Percentiles rank a stretch among this genome's conserved stretches.
Conservation (phyloP, 1,139 yeast species). For the Suhomyces wounanorum region DNA sequence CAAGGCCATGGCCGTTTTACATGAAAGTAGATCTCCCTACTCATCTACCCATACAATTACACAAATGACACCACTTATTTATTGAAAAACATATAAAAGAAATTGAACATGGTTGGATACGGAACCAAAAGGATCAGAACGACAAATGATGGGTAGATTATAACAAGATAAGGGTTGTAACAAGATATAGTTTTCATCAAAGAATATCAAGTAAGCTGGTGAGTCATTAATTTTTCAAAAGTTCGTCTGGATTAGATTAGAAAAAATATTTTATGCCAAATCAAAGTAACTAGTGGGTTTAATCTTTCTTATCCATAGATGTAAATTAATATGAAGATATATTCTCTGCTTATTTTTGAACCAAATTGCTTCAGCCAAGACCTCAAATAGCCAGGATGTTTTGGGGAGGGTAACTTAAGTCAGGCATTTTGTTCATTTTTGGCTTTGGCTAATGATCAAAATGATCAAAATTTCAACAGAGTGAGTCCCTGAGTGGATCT, state of each 20-base stretch:
- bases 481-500: background rate
- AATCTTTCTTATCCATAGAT: background rate
- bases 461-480: background rate
- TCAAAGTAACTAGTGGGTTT: background rate
- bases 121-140: background rate
- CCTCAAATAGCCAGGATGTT: background rate
- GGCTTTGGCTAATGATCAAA: background rate
- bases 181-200: background rate
- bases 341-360: background rate
- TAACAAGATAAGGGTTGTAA: background rate
- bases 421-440: background rate
- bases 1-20: background rate
- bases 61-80: background rate
- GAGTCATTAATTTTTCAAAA: too few species aligned
- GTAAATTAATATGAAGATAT: background rate
- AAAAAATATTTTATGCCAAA: background rate
- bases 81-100: background rate
- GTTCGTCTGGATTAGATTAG: background rate
- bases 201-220: too few species aligned
- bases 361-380: background rate
- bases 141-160: background rate
- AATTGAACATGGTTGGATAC: background rate
- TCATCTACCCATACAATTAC: too few species aligned
- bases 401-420: background rate
- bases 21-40: background rate